These are phyloP conservation scores for Pelargonium nanum DNA, from an alignment of 345 rosid species.

Conservation along the genomic window DNA sequence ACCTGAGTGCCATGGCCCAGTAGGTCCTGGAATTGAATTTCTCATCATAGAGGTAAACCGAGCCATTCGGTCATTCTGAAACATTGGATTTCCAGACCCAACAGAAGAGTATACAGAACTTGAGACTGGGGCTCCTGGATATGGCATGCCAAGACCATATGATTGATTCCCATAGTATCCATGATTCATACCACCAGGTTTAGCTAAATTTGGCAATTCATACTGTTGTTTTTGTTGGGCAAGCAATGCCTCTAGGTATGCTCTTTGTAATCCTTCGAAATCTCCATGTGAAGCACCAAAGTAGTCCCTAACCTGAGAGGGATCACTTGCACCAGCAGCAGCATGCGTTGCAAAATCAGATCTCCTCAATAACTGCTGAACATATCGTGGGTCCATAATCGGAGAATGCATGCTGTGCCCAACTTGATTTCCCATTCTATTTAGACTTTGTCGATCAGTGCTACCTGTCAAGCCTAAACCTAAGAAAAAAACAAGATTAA, in stretches of 20 bases:
- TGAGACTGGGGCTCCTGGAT: slow-evolving; percentile 32
- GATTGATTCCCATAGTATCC: slow-evolving; percentile 40
- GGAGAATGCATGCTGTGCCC: slow-evolving; percentile 42
- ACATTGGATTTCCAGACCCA: slow-evolving; percentile 37
- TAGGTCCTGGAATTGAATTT: slow-evolving; percentile 39
- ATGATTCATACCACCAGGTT: slow-evolving; percentile 39
- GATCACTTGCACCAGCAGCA: slow-evolving; percentile 29
- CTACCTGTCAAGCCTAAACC: slow-evolving; percentile 36
- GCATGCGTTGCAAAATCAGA: slow-evolving; percentile 23
- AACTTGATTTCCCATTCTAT: slow-evolving; percentile 34
- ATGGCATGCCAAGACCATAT: slow-evolving; percentile 39
- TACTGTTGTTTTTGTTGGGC: slow-evolving; percentile 62
- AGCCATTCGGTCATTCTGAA: slow-evolving; percentile 40
- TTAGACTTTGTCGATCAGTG: slow-evolving; percentile 30
- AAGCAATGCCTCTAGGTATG: slow-evolving; percentile 54
- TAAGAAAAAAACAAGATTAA: slow-evolving; percentile 10
- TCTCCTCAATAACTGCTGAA: slow-evolving; percentile 40
- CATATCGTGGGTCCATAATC: slow-evolving; percentile 34
- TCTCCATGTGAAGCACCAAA: slow-evolving; percentile 34
- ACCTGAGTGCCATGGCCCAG: slow-evolving; percentile 50
- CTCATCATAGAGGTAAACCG: slow-evolving; percentile 48
- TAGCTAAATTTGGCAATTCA: slow-evolving; percentile 31
- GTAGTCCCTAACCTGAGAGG: slow-evolving; percentile 32
- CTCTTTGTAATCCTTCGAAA: slow-evolving; percentile 35
- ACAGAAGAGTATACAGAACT: slow-evolving; percentile 41